Conservation (phyloP, 2,329 filamentous ascomycete species). For the Ceratocystis diversiconidia region DNA sequence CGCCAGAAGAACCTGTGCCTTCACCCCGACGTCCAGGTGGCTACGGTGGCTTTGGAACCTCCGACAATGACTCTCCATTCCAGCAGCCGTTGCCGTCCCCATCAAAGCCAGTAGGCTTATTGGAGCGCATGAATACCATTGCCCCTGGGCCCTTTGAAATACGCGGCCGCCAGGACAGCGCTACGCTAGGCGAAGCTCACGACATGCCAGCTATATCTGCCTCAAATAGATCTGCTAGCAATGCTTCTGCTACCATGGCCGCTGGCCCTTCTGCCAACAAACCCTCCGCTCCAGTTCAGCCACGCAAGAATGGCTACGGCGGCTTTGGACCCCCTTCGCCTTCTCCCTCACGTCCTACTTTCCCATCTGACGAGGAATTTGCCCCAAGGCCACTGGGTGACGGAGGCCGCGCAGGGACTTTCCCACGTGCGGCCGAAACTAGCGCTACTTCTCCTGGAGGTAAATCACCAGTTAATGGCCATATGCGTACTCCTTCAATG, state of each 20-base stretch:
- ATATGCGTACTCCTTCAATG: slow-evolving; percentile 14
- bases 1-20: slow-evolving; percentile 29
- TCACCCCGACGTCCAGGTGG: slow-evolving; percentile 31
- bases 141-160: slow-evolving; percentile 51
- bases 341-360: slow-evolving; percentile 18
- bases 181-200: slow-evolving; percentile 15
- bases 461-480: neutral
- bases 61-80: slow-evolving; percentile 26
- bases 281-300: slow-evolving; percentile 19
- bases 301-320: slow-evolving; percentile 41
- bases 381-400: slow-evolving; percentile 27
- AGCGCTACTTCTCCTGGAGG: slow-evolving; percentile 3
- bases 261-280: slow-evolving; percentile 24
- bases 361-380: slow-evolving; percentile 24
- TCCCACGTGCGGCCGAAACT: slow-evolving; percentile 31
- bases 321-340: slow-evolving; percentile 40
- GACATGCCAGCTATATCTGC: slow-evolving; percentile 23
- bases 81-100: slow-evolving; percentile 37
- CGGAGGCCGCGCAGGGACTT: slow-evolving; percentile 38
- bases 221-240: slow-evolving; percentile 22
- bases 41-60: slow-evolving; percentile 35
- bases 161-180: slow-evolving; percentile 25
- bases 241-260: slow-evolving; percentile 22
- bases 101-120: slow-evolving; percentile 27
- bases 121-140: slow-evolving; percentile 51